Percentiles rank a stretch among this genome's conserved stretches.
Evolutionary conservation across 2,329 filamentous ascomycete genomes (phyloP).

Genomic region (Alternaria atra): DNA sequence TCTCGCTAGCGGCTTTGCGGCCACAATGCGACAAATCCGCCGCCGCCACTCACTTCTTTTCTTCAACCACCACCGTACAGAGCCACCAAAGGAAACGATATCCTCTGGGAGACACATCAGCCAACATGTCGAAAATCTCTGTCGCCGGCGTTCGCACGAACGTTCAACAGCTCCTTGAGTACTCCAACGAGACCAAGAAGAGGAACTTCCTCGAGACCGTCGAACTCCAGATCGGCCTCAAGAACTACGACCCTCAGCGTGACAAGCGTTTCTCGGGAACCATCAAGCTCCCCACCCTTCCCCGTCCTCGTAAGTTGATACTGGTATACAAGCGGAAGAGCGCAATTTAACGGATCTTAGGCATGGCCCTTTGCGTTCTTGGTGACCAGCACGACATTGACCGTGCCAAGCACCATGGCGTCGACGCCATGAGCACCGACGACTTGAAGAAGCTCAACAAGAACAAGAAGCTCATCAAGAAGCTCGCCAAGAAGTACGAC

Average conservation of each 20-base stretch:
- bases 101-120: slow-evolving; percentile 60
- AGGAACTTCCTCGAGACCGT: slow-evolving; percentile 97
- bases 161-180: slow-evolving; percentile 92
- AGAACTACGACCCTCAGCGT: slow-evolving; percentile 83
- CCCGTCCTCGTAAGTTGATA: slow-evolving; percentile 66
- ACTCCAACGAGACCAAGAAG: slow-evolving; percentile 96
- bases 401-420: slow-evolving; percentile 98
- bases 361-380: slow-evolving; percentile 69
- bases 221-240: slow-evolving; percentile 67
- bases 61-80: slow-evolving; percentile 46
- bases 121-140: slow-evolving; percentile 84
- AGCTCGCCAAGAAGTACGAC: slow-evolving; percentile 99
- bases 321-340: neutral
- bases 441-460: slow-evolving; percentile 99
- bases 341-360: slow-evolving; percentile 21
- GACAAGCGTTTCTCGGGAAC: slow-evolving; percentile 99
- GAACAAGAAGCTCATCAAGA: slow-evolving; percentile 99
- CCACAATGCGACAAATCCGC: slow-evolving; percentile 28
- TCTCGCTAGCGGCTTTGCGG: slow-evolving; percentile 22
- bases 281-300: slow-evolving; percentile 91
- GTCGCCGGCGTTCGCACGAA: slow-evolving; percentile 94
- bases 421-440: slow-evolving; percentile 97
- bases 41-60: slow-evolving; percentile 23
- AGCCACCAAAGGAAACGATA: slow-evolving; percentile 50
- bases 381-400: slow-evolving; percentile 98